These are phyloP conservation scores for Nidula niveotomentosa DNA, from an alignment of 1,284 basidiomycete species.

Conservation along the genomic window DNA sequence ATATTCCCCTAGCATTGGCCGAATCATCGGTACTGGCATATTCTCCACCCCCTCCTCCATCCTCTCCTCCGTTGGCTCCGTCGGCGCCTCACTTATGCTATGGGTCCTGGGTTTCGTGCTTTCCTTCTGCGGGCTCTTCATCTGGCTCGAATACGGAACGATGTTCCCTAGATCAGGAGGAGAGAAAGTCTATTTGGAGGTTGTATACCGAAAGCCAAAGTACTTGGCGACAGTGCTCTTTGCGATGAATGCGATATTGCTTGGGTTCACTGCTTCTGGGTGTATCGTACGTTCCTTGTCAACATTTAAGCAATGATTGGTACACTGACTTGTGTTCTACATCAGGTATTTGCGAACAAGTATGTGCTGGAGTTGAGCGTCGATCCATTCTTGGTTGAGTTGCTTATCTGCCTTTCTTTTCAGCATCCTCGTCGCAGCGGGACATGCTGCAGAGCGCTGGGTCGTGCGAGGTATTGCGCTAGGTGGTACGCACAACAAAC, in stretches of 20 bases:
- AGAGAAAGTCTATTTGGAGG: slow-evolving; percentile 57
- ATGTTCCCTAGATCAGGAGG: slow-evolving; percentile 53
- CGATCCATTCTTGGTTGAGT: not conserved
- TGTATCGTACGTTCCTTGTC: slow-evolving; percentile 45
- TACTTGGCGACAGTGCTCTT: slow-evolving; percentile 49
- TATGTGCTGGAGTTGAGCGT: slow-evolving; percentile 3
- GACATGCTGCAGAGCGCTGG: slow-evolving; percentile 42
- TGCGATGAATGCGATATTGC: slow-evolving; percentile 44
- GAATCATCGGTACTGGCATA: slow-evolving; percentile 49
- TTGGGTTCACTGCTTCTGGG: slow-evolving; percentile 53
- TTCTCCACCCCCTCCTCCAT: slow-evolving; percentile 66
- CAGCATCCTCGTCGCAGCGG: slow-evolving; percentile 51
- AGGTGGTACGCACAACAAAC: slow-evolving; percentile 34
- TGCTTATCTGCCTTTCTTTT: not conserved
- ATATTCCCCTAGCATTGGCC: too few relatives aligned
- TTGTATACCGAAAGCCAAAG: slow-evolving; percentile 42
- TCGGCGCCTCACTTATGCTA: slow-evolving; percentile 54
- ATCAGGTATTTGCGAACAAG: slow-evolving; percentile 27
- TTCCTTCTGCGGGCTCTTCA: slow-evolving; percentile 50
- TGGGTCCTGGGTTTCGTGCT: slow-evolving; percentile 57
- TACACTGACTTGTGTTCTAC: not conserved
- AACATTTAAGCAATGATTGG: not conserved
- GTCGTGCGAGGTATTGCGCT: slow-evolving; percentile 55
- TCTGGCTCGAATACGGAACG: slow-evolving; percentile 58
- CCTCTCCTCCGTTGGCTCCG: slow-evolving; percentile 43